phyloP scores from a whole-genome alignment of 2,329 filamentous ascomycete genomes.

The Stachybotrys chlorohalonatus region DNA sequence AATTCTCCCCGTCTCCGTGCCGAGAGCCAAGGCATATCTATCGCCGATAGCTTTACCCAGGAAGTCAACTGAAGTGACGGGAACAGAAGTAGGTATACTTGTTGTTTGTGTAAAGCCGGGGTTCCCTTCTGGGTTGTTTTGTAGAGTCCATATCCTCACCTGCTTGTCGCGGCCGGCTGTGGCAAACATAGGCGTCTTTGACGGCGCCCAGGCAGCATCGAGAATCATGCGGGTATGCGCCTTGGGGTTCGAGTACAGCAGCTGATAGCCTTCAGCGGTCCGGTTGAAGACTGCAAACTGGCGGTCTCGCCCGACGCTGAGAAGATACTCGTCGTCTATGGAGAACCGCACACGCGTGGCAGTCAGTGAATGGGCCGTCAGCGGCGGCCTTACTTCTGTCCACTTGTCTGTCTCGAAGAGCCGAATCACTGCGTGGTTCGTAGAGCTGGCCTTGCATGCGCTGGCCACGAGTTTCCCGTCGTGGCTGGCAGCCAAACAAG shows the following conservation, averaged over 20 bases:
- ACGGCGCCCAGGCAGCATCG: conserved; percentile 72
- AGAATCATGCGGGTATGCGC: conserved; percentile 91
- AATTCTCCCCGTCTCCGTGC: conserved; percentile 45
- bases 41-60: conserved; percentile 24
- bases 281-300: conserved; percentile 80
- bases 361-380: conserved; percentile 80
- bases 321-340: conserved; percentile 58
- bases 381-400: conserved; percentile 76
- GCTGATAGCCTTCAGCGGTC: conserved; percentile 39
- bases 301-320: conserved; percentile 85
- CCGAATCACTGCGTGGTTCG: conserved; percentile 90
- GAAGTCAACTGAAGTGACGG: conserved; percentile 68
- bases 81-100: conserved; percentile 43
- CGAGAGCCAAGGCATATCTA: conserved; percentile 40
- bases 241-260: conserved; percentile 63
- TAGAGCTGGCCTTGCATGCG: conserved; percentile 83
- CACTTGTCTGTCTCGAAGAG: conserved; percentile 81
- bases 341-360: conserved; percentile 79
- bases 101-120: conserved; percentile 40
- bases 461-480: conserved; percentile 74
- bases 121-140: conserved; percentile 18
- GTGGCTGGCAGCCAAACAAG: conserved; percentile 69
- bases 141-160: conserved; percentile 59
- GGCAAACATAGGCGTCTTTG: conserved; percentile 53
- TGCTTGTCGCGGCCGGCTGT: conserved; percentile 87